Conservation (phyloP, 208 protist species). For the Lotmaria passim region DNA sequence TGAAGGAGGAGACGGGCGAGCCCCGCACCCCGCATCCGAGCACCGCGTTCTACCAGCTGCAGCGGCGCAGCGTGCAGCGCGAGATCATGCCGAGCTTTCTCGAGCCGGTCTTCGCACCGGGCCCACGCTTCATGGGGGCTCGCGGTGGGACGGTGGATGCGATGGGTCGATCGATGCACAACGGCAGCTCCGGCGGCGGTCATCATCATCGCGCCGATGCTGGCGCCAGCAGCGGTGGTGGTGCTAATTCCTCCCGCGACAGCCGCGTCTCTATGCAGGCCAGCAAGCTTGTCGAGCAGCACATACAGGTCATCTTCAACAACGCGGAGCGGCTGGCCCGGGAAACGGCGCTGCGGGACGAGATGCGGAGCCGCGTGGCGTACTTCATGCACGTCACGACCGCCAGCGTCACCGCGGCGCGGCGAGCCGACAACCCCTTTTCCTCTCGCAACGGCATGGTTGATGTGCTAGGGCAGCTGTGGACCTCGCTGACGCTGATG, state of each 20-base stretch:
- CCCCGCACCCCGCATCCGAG: slow-evolving; percentile 55
- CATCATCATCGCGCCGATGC: background rate
- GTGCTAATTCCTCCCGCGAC: background rate
- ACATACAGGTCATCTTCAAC: slow-evolving; percentile 83
- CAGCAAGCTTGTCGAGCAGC: slow-evolving; percentile 70
- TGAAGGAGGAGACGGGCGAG: slow-evolving; percentile 77
- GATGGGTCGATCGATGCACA: slow-evolving; percentile 14
- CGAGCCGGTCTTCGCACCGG: slow-evolving; percentile 62
- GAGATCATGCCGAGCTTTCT: slow-evolving; percentile 89
- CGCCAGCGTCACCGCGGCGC: slow-evolving; percentile 81
- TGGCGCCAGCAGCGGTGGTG: slow-evolving; percentile 2
- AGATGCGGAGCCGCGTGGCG: slow-evolving; percentile 46
- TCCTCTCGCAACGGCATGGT: slow-evolving; percentile 81
- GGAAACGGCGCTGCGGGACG: slow-evolving; percentile 60
- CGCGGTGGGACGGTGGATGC: slow-evolving; percentile 11
- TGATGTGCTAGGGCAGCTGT: slow-evolving; percentile 73
- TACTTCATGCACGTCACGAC: slow-evolving; percentile 80
- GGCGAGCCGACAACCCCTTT: slow-evolving; percentile 89
- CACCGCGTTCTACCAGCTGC: slow-evolving; percentile 61
- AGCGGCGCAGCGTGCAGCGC: slow-evolving; percentile 74
- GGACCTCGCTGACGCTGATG: slow-evolving; percentile 58
- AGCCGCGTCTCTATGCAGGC: slow-evolving; percentile 14
- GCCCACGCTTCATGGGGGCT: slow-evolving; percentile 24
- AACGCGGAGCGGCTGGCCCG: slow-evolving; percentile 58
- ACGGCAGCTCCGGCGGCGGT: slow-evolving; percentile 12